Percentiles rank a stretch among this genome's conserved stretches.
Conservation (phyloP, 768 basidiomycete genomes). For the Lactarius evosmus region DNA sequence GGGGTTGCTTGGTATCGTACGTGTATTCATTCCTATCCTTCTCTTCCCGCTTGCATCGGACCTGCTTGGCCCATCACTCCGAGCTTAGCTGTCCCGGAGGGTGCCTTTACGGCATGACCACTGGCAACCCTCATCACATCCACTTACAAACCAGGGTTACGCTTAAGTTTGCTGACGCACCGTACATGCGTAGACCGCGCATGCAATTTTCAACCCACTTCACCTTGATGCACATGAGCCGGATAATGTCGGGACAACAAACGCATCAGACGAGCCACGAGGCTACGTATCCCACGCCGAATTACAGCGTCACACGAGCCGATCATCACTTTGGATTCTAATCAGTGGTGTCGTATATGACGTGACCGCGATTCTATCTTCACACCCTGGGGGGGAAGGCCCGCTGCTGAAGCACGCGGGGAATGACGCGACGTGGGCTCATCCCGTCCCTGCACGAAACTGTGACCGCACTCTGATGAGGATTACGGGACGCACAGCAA, state of each 20-base stretch:
- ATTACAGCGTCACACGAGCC: constrained; percentile 21
- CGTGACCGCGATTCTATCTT: constrained; percentile 25
- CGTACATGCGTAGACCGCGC: not conserved
- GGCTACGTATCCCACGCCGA: constrained; percentile 18
- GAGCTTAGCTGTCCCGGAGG: not conserved
- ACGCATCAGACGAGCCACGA: not conserved
- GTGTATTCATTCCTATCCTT: not conserved
- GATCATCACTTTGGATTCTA: constrained; percentile 1
- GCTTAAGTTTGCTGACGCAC: constrained; percentile 7
- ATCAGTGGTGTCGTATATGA: constrained; percentile 26
- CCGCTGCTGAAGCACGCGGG: constrained; percentile 89
- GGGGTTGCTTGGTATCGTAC: constrained; percentile 16
- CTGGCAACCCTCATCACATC: not conserved
- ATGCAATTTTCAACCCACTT: constrained; percentile 8
- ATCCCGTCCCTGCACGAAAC: constrained; percentile 2
- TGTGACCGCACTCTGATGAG: constrained; percentile 11
- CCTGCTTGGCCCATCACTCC: not conserved
- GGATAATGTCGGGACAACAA: not conserved
- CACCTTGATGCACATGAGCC: constrained; percentile 19
- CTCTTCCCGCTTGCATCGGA: not conserved
- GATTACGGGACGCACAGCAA: constrained; percentile 20
- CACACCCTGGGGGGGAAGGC: constrained; percentile 62
- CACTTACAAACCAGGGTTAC: not conserved
- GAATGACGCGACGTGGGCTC: constrained; percentile 77
- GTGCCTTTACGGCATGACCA: not conserved